Evolutionary conservation across 805 yeast genomes (phyloP).

Genomic region (Nakazawaea populi): DNA sequence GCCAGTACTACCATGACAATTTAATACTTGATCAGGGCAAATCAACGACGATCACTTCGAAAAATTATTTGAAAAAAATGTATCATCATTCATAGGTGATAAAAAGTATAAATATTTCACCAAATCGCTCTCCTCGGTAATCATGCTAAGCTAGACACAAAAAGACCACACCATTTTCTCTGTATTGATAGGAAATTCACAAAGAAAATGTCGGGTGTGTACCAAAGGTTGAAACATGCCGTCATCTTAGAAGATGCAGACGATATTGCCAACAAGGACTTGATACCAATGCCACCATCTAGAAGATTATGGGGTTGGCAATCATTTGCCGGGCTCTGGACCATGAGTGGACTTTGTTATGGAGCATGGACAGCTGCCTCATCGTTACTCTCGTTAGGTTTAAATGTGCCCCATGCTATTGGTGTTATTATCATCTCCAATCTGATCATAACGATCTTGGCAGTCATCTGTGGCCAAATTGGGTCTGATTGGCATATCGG

Average conservation of each 20-base stretch:
- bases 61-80: no score
- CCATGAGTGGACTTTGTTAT: slow-evolving; percentile 18
- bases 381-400: slow-evolving; percentile 18
- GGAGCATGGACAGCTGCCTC: slow-evolving; percentile 13
- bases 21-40: no score
- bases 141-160: no score
- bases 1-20: no score
- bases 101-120: no score
- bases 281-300: slow-evolving; percentile 36
- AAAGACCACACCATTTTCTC: no score
- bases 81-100: no score
- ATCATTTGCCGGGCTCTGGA: slow-evolving; percentile 38
- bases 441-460: slow-evolving; percentile 15
- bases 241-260: not conserved
- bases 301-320: slow-evolving; percentile 41
- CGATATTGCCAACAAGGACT: slow-evolving; percentile 27
- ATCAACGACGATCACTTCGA: no score
- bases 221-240: not conserved
- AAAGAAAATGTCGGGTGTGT: no score
- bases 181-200: no score
- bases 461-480: slow-evolving; percentile 20
- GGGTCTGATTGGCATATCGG: slow-evolving; percentile 22
- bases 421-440: slow-evolving; percentile 22
- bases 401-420: slow-evolving; percentile 20
- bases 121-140: no score